phyloP scores from a whole-genome alignment of 768 basidiomycete species.

The Austroboletus eburneus region DNA sequence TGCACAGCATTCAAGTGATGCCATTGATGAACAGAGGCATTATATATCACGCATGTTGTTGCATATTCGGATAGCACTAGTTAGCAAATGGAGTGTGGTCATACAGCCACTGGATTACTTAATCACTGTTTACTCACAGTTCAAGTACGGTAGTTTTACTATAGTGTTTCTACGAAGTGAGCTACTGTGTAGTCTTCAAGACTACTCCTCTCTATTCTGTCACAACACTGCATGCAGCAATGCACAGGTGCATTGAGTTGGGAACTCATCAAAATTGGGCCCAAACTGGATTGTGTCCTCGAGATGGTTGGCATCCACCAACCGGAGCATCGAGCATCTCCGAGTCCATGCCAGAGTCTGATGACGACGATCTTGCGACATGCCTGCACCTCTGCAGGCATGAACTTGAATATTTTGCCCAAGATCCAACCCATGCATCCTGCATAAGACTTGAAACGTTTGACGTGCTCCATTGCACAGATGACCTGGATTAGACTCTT shows the following conservation, averaged over 20 bases:
- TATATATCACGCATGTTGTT: too few relatives aligned
- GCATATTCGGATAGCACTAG: too few relatives aligned
- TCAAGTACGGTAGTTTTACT: too few relatives aligned
- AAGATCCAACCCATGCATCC: conserved; percentile 77
- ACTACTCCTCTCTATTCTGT: too few relatives aligned
- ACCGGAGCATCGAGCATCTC: conserved; percentile 51
- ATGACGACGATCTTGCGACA: conserved; percentile 43
- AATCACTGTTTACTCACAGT: too few relatives aligned
- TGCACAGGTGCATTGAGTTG: conserved; percentile 65
- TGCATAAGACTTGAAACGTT: conserved; percentile 68
- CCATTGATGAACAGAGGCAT: conserved; percentile 76
- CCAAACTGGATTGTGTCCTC: conserved; percentile 38
- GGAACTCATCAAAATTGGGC: conserved; percentile 72
- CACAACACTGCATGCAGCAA: conserved; percentile 91
- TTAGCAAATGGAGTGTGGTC: too few relatives aligned
- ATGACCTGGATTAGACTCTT: conserved; percentile 68
- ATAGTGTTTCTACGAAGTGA: too few relatives aligned
- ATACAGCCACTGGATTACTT: too few relatives aligned
- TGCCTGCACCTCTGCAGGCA: conserved; percentile 52
- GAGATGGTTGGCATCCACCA: conserved; percentile 17
- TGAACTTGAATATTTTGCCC: conserved; percentile 48
- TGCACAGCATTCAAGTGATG: conserved; percentile 85
- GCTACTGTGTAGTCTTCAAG: too few relatives aligned
- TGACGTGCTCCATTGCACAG: conserved; percentile 73
- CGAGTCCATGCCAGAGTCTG: conserved; percentile 39